phyloP scores from a whole-genome alignment of 345 rosid species.

The Eucalyptus grandis region DNA sequence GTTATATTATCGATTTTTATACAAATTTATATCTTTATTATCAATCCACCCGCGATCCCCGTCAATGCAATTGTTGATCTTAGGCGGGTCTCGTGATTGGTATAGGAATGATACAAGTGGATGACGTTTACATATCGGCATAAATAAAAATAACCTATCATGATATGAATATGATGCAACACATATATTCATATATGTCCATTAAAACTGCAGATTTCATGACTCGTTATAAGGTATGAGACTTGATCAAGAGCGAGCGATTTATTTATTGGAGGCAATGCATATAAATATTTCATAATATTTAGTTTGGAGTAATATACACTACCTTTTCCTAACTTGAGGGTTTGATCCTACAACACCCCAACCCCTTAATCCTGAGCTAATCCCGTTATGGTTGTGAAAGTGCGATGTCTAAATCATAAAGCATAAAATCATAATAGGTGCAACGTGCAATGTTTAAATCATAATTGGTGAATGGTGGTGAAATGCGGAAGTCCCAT shows the following conservation, averaged over 20 bases:
- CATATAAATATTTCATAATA: no score
- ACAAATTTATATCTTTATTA: not conserved
- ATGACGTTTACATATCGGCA: not conserved
- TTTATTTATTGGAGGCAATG: not conserved
- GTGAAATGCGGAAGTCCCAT: not conserved
- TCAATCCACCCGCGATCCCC: not conserved
- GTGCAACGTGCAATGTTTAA: not conserved
- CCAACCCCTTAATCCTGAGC: not conserved
- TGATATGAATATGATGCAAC: no score
- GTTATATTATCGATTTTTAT: not conserved
- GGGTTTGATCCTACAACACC: not conserved
- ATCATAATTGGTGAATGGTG: not conserved
- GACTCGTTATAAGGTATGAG: not conserved
- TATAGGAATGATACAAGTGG: not conserved
- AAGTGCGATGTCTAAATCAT: not conserved
- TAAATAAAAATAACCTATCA: not conserved
- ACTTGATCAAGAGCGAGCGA: not conserved
- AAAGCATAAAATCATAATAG: not conserved
- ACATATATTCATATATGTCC: no score
- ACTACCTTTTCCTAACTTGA: not conserved
- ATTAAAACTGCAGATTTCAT: rapidly evolving
- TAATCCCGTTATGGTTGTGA: not conserved
- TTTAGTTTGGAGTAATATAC: not conserved
- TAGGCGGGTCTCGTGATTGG: not conserved
- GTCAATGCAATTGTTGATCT: not conserved